These are phyloP conservation scores for Karstenula rhodostoma DNA, from an alignment of 2,329 filamentous ascomycete genomes.

Conservation along the genomic window DNA sequence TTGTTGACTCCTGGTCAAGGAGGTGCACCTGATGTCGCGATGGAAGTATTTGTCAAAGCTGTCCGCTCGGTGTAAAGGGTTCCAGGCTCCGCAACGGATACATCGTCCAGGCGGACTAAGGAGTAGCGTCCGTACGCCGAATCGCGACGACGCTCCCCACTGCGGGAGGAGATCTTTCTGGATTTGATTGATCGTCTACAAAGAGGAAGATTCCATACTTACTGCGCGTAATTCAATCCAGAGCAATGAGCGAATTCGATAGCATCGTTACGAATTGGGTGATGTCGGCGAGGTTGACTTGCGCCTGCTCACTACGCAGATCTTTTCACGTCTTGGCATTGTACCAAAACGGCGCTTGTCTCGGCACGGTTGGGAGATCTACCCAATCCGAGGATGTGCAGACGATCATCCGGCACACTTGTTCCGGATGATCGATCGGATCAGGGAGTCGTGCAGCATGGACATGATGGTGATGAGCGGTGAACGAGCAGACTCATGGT, in stretches of 20 bases:
- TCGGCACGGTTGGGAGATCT: slow-evolving; percentile 23
- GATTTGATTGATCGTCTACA: not conserved
- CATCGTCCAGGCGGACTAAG: not conserved
- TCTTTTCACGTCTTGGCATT: slow-evolving; percentile 28
- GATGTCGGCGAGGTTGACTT: slow-evolving; percentile 41
- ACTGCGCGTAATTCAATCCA: slow-evolving; percentile 17
- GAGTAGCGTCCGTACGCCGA: slow-evolving; percentile 1
- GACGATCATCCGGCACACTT: slow-evolving; percentile 22
- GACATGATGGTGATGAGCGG: not conserved
- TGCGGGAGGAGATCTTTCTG: not conserved
- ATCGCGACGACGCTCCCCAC: not conserved
- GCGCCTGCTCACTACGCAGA: slow-evolving; percentile 24
- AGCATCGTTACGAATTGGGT: slow-evolving; percentile 24
- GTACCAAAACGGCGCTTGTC: slow-evolving; percentile 24
- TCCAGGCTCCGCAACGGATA: slow-evolving; percentile 5
- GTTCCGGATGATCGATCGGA: slow-evolving; percentile 13
- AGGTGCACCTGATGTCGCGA: slow-evolving; percentile 19
- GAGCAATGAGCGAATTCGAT: slow-evolving; percentile 21
- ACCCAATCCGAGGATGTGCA: slow-evolving; percentile 13
- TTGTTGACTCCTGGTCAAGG: slow-evolving; percentile 8
- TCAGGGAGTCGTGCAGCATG: not conserved
- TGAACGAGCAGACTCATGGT: not conserved
- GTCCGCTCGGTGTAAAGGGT: not conserved
- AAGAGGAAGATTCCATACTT: slow-evolving; percentile 18
- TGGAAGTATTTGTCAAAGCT: slow-evolving; percentile 26